Evolutionary conservation across 2,329 filamentous ascomycete genomes (phyloP), one percentile per base, ranked within the genome.

Genomic region (Beauveria asiatica): DNA sequence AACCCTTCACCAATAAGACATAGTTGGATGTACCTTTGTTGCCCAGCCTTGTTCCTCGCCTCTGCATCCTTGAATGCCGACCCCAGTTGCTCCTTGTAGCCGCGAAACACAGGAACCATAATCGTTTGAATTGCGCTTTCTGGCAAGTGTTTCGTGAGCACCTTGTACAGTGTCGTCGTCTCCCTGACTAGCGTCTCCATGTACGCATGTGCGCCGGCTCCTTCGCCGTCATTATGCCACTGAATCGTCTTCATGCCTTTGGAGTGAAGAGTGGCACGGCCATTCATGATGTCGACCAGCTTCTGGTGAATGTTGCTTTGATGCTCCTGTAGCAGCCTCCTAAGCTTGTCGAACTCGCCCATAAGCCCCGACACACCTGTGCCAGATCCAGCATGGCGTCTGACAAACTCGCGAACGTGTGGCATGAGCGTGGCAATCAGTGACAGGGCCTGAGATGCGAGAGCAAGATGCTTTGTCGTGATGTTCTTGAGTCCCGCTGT

Each of bases 401-500:
- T 87, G 23, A 95, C 85, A 66, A 95, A 96, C 74, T 97, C 94
- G 49, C 93, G 86, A 30, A 97, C 82, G 70, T 97, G 92, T 0
- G 94, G 93, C 5, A 96, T 87, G 1, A 97, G 78, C 0, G 90
- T 86, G 25, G 92, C 89, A 50, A 96, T 85, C 71, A 99, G 97
- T 49, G 88, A 88, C 21, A 97, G 76, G 0, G 92, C 89, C 72
- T 97, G 93, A 0, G 89, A 92, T 2, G 94, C 92, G 19, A 97
- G 84, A 0, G 94, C 92, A 1, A 99, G 82, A 74, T 99, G 93
- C 67, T 94, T 94, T 0, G 94, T 96, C 0, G 90, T 96, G 71
- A 99, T 99, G 69, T 97, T 97, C 72, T 92, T 96, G 21, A 99
- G 78, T 0, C 93, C 93, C 1, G 92, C 94, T 25, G 89, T 92